Base-by-base conservation (phyloP, 192 early-diverging fungal genomes). In the Backusella macrospora region DNA sequence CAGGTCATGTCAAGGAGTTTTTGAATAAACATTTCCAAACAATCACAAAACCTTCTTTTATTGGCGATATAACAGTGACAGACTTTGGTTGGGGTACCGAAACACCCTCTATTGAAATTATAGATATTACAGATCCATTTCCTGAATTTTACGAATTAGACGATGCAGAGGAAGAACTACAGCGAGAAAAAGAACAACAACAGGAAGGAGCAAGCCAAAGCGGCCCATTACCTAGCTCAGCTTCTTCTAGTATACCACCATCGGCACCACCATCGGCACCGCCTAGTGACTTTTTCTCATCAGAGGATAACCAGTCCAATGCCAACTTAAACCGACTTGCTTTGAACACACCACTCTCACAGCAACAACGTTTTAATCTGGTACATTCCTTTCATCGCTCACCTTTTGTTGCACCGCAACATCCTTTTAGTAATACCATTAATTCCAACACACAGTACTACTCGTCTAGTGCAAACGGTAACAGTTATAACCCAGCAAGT, bases 101-200 rank as follows among this genome's bases (percentile, higher is more conserved):
- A n/a, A 84, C 90, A 10, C 92, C 93, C 0, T 63, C 85, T 21
- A 73, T 94, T 21, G 91, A 92, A 72, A 91, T 94, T 13, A 82
- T 86, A 2, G 87, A 93, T 40, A 80, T 94, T 40, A 91, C 90
- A 3, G 92, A 93, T 71, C 92, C 92, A 0, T 90, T 90, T 62
- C 86, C 89, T 40, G 93, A 93, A 80, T 92, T 92, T 79, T 94
- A 94, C 73, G 89, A 86, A 48, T 85, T 87, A 47, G 82, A 85
- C 46, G 62, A 65, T n/a, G 72, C n/a, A n/a, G n/a, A 73, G 12
- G 80, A 87, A n/a, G 21, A 59, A 23, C 21, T 26, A 1, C 52
- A 59, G 8, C 21, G 26, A 10, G 21, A 59, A 5, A 13, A 59
- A 29, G 65, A 67, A 9, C 21, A 18, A 12, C 43, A 68, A 15